Percentiles rank a stretch among this genome's conserved stretches.
phyloP scores from a whole-genome alignment of 257 asterid genomes.

The Rehmannia glutinosa region DNA sequence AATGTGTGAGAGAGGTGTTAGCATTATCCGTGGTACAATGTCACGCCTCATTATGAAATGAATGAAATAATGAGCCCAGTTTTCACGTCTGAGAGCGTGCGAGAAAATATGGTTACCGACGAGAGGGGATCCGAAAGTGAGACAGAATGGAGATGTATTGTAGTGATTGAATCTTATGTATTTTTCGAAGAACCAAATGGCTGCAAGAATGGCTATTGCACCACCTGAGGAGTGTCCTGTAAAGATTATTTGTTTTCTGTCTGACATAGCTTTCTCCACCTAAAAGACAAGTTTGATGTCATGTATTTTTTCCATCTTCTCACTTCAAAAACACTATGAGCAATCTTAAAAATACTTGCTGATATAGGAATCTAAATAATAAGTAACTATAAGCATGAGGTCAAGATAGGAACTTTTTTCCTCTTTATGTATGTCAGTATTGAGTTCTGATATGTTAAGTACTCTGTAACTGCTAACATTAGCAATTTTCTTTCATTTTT shows the following conservation, averaged over 20 bases:
- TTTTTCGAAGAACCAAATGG: constrained; percentile 78
- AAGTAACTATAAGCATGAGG: too few species aligned
- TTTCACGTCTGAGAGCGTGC: constrained; percentile 75
- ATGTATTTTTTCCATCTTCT: background rate
- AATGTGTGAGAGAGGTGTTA: constrained; percentile 54
- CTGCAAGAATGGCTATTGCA: constrained; percentile 60
- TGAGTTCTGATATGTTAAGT: too few species aligned
- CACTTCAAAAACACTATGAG: background rate
- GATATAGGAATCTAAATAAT: background rate
- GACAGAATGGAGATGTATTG: constrained; percentile 41
- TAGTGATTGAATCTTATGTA: constrained; percentile 31
- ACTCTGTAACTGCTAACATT: too few species aligned
- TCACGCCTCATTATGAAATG: constrained; percentile 68
- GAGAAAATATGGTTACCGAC: constrained; percentile 52
- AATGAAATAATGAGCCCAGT: constrained; percentile 60
- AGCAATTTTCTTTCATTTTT: too few species aligned
- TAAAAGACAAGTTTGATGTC: constrained; percentile 25
- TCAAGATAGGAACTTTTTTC: too few species aligned
- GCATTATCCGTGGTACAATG: constrained; percentile 70
- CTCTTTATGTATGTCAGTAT: too few species aligned
- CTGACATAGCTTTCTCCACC: constrained; percentile 69
- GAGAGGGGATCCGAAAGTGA: constrained; percentile 86
- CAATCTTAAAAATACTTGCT: background rate
- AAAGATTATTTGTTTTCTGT: constrained; percentile 63
- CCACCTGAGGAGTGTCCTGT: constrained; percentile 88